phyloP scores from a whole-genome alignment of 2,329 filamentous ascomycete species.

The Beauveria sp. region DNA sequence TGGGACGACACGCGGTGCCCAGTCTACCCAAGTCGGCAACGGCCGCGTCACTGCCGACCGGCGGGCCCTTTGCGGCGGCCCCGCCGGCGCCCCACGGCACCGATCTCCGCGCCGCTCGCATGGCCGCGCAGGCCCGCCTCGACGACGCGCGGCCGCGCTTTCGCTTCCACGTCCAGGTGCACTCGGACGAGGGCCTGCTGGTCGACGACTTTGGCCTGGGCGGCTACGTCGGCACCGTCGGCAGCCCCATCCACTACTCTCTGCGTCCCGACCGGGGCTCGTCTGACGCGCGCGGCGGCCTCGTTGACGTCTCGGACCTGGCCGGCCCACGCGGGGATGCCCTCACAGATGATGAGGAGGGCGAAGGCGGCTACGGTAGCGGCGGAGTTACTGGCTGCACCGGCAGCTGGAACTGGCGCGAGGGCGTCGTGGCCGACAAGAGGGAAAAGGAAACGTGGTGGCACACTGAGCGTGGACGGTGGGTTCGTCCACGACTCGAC shows the following conservation, averaged over 20 bases:
- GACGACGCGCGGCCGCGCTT: conserved; percentile 48
- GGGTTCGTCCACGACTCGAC: conserved; percentile 21
- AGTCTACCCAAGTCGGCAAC: conserved; percentile 27
- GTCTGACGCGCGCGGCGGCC: conserved; percentile 47
- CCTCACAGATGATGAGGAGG: conserved; percentile 18
- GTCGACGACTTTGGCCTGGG: conserved; percentile 48
- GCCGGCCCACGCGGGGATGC: conserved; percentile 37
- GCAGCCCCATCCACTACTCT: conserved; percentile 52
- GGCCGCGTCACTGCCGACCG: conserved; percentile 24
- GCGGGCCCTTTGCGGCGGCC: neutral
- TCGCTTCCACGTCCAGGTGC: conserved; percentile 51
- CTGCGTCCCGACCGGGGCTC: conserved; percentile 51
- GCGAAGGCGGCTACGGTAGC: too few relatives aligned
- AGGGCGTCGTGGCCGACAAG: conserved; percentile 31
- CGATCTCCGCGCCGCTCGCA: conserved; percentile 44
- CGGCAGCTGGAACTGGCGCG: conserved; percentile 39
- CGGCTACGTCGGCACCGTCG: conserved; percentile 53
- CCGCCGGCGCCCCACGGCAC: conserved; percentile 26
- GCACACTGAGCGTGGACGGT: conserved; percentile 42
- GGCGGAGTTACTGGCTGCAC: conserved; percentile 26
- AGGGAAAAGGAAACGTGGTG: conserved; percentile 44
- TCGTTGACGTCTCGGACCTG: conserved; percentile 46
- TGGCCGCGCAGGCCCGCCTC: conserved; percentile 58
- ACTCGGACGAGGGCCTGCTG: conserved; percentile 42
- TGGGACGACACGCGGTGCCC: too few relatives aligned